Conservation (phyloP, 306 rosid species). For the Cicer arietinum region DNA sequence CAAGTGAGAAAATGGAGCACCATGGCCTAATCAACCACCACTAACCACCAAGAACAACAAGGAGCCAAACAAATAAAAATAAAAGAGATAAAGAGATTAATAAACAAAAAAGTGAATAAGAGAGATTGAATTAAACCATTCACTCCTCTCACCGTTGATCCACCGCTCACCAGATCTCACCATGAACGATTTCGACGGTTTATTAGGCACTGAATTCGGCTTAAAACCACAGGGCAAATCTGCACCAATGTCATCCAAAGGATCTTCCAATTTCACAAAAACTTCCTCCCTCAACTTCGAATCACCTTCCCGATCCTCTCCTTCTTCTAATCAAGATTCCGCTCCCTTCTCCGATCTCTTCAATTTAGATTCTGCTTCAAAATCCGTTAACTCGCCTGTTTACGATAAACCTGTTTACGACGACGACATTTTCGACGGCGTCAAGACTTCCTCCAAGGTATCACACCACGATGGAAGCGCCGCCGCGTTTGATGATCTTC, state of each 20-base stretch:
- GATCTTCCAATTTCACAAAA: constrained; percentile 46
- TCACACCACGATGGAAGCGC: not conserved
- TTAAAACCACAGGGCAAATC: constrained; percentile 80
- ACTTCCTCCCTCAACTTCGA: constrained; percentile 55
- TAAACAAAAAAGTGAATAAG: not conserved
- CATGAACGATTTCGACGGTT: constrained; percentile 92
- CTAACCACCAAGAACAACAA: not conserved
- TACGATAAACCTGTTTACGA: constrained; percentile 82
- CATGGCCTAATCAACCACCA: not conserved
- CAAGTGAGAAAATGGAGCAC: not conserved
- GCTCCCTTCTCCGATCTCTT: constrained; percentile 59
- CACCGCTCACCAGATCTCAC: constrained; percentile 41
- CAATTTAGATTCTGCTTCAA: constrained; percentile 50
- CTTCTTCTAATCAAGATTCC: constrained; percentile 35
- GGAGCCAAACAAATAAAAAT: not conserved
- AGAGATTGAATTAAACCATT: constrained; percentile 3
- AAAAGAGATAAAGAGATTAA: not conserved
- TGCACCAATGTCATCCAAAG: constrained; percentile 75
- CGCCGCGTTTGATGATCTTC: constrained; percentile 83
- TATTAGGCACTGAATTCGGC: constrained; percentile 72
- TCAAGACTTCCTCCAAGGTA: not conserved
- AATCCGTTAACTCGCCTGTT: constrained; percentile 62
- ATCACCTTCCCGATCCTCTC: constrained; percentile 63
- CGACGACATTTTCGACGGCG: constrained; percentile 52
- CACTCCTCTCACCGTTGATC: constrained; percentile 22